Evolutionary conservation across 1,139 yeast species (phyloP), one percentile per base, ranked within the genome.

Genomic region (Candida anutae): DNA sequence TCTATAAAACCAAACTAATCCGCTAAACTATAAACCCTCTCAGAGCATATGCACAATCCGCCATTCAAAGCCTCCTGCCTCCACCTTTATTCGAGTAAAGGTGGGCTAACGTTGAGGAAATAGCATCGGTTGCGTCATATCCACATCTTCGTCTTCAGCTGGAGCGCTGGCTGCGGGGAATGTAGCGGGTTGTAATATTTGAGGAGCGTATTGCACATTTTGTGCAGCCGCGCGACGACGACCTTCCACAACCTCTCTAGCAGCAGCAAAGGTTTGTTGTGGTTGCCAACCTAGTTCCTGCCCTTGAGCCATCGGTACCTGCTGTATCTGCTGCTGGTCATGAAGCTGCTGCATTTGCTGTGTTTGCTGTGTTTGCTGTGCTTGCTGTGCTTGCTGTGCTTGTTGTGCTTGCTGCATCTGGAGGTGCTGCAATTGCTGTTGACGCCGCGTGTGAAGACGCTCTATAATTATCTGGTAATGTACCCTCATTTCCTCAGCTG

Each of bases 111-210:
- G n/a, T n/a, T n/a, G 19, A 17, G 19, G 19, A 17, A 17, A 17
- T 17, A 17, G 10, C 10, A 8, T 8, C 8, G 19, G 10, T 8
- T 17, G 45, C 27, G 52, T 57, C 62, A 58, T 58, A 26, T 59
- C 64, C 15, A 49, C 46, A 33, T 62, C 69, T 24, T 55, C 62
- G 28, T 53, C 62, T 19, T 46, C 50, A 33, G 54, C 48, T 9
- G 50, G 42, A 16, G 45, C 39, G 17, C 58, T 58, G 12, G 48
- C 59, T 34, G 43, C 48, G 3, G 61, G 61, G 33, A 64, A 64
- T 2, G 62, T 67, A 5, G 70, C 59, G 5, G 67, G 67, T 33
- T 63, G 70, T 17, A 44, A 42, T 10, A 63, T 59, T 25, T 62
- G 70, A 3, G 70, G 71, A 5, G 69, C 70, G 42, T 62, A 57